A percentile compares a stretch with the other conserved stretches of the same genome.
Conservation (phyloP, 371 early-diverging fungal species). For the Mucor circinelloides region DNA sequence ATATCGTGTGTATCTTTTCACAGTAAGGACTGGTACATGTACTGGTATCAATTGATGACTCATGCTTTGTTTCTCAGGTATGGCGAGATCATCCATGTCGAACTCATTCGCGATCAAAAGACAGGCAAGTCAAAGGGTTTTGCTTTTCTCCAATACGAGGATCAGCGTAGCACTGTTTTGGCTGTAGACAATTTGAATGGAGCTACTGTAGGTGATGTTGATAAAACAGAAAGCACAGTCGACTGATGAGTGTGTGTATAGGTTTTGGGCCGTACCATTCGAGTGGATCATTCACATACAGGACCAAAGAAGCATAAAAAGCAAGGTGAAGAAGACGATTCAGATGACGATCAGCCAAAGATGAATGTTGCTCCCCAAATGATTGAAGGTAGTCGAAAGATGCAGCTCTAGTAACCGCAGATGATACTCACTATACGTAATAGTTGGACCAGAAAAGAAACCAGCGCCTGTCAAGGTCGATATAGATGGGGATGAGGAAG, state of each 20-base stretch:
- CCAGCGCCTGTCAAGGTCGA: slow-evolving; percentile 31
- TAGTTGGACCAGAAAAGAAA: slow-evolving; percentile 15
- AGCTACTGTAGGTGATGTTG: slow-evolving; percentile 51
- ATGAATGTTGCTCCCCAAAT: slow-evolving; percentile 72
- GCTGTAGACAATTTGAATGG: slow-evolving; percentile 97
- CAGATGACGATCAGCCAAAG: slow-evolving; percentile 75
- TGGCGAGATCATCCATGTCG: slow-evolving; percentile 90
- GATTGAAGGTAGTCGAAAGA: slow-evolving; percentile 36
- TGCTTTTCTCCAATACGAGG: slow-evolving; percentile 92
- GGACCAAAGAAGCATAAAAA: slow-evolving; percentile 57
- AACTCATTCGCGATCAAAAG: slow-evolving; percentile 83
- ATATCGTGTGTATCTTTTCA: slow-evolving; percentile 88
- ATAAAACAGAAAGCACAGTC: not conserved
- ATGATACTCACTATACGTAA: not conserved
- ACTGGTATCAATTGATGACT: not conserved
- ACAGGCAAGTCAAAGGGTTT: slow-evolving; percentile 90
- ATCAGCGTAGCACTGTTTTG: slow-evolving; percentile 88
- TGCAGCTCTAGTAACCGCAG: too few species aligned
- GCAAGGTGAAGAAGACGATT: slow-evolving; percentile 32
- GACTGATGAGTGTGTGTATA: not conserved
- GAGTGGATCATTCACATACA: slow-evolving; percentile 45
- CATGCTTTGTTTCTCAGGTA: slow-evolving; percentile 46
- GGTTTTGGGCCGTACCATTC: slow-evolving; percentile 35
- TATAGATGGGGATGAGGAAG: slow-evolving; percentile 71
- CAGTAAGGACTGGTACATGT: slow-evolving; percentile 59